Conservation (phyloP, 2,329 filamentous ascomycete species). For the Arachnopeziza araneosa region DNA sequence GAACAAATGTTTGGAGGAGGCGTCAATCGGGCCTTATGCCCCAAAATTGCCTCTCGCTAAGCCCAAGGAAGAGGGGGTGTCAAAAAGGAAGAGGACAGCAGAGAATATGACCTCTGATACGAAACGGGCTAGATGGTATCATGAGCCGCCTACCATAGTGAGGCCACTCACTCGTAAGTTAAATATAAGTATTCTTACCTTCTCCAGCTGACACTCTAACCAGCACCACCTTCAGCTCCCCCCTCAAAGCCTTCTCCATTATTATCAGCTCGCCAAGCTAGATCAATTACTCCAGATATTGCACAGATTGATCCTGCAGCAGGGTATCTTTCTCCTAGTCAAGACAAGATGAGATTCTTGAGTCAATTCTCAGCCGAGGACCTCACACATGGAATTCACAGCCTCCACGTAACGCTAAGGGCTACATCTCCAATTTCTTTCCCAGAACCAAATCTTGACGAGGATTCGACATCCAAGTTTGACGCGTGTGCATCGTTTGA, state of each 20-base stretch:
- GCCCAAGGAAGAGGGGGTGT: not conserved
- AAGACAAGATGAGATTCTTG: not conserved
- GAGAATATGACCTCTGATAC: not conserved
- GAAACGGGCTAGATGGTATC: not conserved
- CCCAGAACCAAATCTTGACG: not conserved
- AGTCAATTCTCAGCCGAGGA: not conserved
- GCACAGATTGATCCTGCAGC: not conserved
- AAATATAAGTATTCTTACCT: not conserved
- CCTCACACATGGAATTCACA: not conserved
- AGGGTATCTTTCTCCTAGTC: not conserved
- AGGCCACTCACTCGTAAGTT: not conserved
- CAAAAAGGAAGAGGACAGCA: not conserved
- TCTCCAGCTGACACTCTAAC: not conserved
- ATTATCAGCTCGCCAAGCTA: not conserved
- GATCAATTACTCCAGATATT: not conserved
- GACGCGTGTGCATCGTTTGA: not conserved
- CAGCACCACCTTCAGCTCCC: not conserved
- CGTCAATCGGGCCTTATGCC: not conserved
- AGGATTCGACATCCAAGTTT: not conserved
- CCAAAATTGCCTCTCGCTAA: not conserved
- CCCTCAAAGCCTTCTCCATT: not conserved
- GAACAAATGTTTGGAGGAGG: not conserved
- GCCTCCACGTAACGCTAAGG: not conserved
- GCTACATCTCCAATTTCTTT: not conserved
- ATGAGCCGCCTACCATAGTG: not conserved